Evolutionary conservation across 192 early-diverging fungal genomes (phyloP).

Genomic region (Chytriomyces sp.): DNA sequence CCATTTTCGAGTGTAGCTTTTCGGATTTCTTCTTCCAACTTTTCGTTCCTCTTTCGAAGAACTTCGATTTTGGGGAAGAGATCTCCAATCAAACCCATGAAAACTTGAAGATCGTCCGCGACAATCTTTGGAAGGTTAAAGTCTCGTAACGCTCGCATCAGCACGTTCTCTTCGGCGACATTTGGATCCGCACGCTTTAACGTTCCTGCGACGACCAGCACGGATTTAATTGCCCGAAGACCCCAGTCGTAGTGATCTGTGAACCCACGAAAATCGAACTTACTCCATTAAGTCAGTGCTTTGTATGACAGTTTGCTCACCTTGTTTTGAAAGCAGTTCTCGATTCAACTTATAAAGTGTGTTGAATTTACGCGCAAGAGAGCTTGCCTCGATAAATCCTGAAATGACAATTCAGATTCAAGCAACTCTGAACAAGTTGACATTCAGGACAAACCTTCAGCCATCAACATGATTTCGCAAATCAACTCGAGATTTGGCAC

Average conservation of each 20-base stretch:
- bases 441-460: conserved; percentile 52
- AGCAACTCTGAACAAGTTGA: not conserved
- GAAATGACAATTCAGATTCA: not conserved
- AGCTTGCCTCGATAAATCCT: conserved; percentile 67
- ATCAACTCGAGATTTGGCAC: conserved; percentile 71
- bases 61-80: conserved; percentile 70
- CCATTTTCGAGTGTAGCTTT: conserved; percentile 67
- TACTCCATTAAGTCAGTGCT: not conserved
- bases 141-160: conserved; percentile 71
- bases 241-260: conserved; percentile 75
- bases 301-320: not conserved
- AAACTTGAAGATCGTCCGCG: conserved; percentile 68
- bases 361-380: conserved; percentile 68
- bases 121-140: conserved; percentile 75
- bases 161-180: conserved; percentile 68
- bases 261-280: not conserved
- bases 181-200: conserved; percentile 65
- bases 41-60: conserved; percentile 61
- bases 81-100: conserved; percentile 69
- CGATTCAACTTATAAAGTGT: conserved; percentile 68
- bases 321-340: conserved; percentile 68
- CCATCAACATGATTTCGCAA: conserved; percentile 75
- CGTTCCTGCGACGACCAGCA: conserved; percentile 68
- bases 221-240: conserved; percentile 70
- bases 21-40: conserved; percentile 65